phyloP scores from a whole-genome alignment of 1,284 basidiomycete genomes.

The Puccinia polysora region DNA sequence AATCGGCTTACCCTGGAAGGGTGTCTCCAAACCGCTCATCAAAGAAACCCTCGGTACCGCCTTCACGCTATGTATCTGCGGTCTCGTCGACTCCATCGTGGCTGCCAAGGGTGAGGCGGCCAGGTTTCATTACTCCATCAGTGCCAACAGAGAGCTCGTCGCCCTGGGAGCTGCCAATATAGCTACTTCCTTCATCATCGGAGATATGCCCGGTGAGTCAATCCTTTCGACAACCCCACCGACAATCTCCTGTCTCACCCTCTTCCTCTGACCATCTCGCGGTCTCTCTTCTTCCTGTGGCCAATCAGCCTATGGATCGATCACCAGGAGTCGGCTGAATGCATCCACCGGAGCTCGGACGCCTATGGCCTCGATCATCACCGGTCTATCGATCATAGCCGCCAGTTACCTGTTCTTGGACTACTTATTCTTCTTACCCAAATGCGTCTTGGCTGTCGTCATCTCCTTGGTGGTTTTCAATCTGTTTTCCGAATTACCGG shows the following conservation, averaged over 20 bases:
- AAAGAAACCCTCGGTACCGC: slow-evolving; percentile 40
- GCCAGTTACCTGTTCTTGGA: slow-evolving; percentile 82
- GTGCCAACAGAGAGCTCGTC: slow-evolving; percentile 84
- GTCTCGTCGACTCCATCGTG: slow-evolving; percentile 67
- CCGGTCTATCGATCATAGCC: slow-evolving; percentile 68
- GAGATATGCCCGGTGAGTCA: slow-evolving; percentile 26
- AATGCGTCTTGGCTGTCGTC: slow-evolving; percentile 74
- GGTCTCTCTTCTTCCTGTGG: slow-evolving; percentile 22
- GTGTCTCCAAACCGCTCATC: slow-evolving; percentile 18
- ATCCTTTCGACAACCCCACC: not conserved
- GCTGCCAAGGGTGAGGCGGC: slow-evolving; percentile 79
- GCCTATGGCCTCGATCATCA: slow-evolving; percentile 79
- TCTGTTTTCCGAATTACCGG: slow-evolving; percentile 76
- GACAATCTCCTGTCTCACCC: not conserved
- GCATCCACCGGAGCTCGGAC: slow-evolving; percentile 78
- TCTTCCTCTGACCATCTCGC: not conserved
- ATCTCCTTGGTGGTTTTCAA: slow-evolving; percentile 77
- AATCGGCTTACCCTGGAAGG: slow-evolving; percentile 38
- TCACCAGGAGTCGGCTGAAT: slow-evolving; percentile 69
- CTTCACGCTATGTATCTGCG: slow-evolving; percentile 40
- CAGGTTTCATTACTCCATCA: slow-evolving; percentile 77
- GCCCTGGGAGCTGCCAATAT: slow-evolving; percentile 59
- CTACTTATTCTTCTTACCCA: slow-evolving; percentile 70
- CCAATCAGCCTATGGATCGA: slow-evolving; percentile 40
- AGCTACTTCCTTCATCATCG: slow-evolving; percentile 25